A percentile compares a stretch with the other conserved stretches of the same genome.
Conservation (phyloP, 768 basidiomycete species). For the Astraeus odoratus region DNA sequence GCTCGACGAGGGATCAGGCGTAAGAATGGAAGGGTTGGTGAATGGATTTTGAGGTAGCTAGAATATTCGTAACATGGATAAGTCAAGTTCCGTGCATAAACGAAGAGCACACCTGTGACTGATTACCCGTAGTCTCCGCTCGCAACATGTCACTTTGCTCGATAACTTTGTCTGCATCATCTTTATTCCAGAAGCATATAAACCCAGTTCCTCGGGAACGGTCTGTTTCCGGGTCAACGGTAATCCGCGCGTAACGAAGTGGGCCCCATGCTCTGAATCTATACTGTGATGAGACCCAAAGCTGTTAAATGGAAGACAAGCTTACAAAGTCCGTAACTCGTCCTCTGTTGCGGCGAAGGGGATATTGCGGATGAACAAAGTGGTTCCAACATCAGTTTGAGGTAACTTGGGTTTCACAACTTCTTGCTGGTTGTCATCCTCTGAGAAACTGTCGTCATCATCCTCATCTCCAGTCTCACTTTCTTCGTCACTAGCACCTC, state of each 20-base stretch:
- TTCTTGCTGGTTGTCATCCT: slow-evolving; percentile 30
- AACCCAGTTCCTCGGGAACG: slow-evolving; percentile 95
- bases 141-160: slow-evolving; percentile 71
- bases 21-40: slow-evolving; percentile 79
- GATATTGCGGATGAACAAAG: slow-evolving; percentile 90
- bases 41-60: slow-evolving; percentile 80
- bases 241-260: slow-evolving; percentile 87
- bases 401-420: slow-evolving; percentile 66
- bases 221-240: slow-evolving; percentile 74
- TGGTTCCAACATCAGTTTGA: slow-evolving; percentile 80
- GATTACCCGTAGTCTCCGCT: slow-evolving; percentile 50
- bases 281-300: slow-evolving; percentile 4
- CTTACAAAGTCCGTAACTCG: slow-evolving; percentile 79
- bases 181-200: slow-evolving; percentile 93
- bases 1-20: slow-evolving; percentile 86
- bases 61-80: not conserved
- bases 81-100: not conserved
- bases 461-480: slow-evolving; percentile 27
- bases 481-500: slow-evolving; percentile 3
- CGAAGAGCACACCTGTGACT: slow-evolving; percentile 19
- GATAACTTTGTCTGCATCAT: slow-evolving; percentile 81
- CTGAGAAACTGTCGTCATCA: slow-evolving; percentile 20
- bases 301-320: slow-evolving; percentile 3
- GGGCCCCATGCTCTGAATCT: slow-evolving; percentile 93
- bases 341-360: slow-evolving; percentile 92